Evolutionary conservation across 257 asterid genomes (phyloP).

Genomic region (Solanum chaucha): DNA sequence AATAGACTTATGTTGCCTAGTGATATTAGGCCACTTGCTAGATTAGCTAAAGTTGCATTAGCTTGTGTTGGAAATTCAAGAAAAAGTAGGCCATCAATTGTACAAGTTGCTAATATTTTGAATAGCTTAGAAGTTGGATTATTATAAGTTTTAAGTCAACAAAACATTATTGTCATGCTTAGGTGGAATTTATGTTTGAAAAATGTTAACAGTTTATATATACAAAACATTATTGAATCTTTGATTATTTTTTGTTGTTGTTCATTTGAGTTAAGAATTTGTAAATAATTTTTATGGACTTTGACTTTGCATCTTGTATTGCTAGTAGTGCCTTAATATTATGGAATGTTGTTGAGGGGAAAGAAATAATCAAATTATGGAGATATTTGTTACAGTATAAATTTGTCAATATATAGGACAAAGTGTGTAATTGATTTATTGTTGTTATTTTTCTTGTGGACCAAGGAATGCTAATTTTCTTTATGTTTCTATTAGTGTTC

Average conservation of each 20-base stretch:
- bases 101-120: constrained; percentile 53
- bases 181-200: not conserved
- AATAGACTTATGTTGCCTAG: constrained; percentile 37
- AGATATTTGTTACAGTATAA: not conserved
- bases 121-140: constrained; percentile 33
- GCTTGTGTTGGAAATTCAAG: constrained; percentile 77
- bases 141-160: not conserved
- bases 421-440: not conserved
- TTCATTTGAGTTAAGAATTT: not conserved
- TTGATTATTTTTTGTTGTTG: not conserved
- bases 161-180: not conserved
- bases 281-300: not conserved
- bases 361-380: not conserved
- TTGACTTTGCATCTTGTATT: not conserved
- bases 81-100: constrained; percentile 42
- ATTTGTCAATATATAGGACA: not conserved
- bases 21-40: constrained; percentile 39
- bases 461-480: not conserved
- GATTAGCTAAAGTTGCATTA: constrained; percentile 60
- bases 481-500: not conserved
- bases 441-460: not conserved
- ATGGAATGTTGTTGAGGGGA: not conserved
- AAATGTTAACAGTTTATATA: not conserved
- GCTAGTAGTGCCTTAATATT: not conserved
- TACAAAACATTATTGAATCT: not conserved